Base-by-base conservation (phyloP, 768 basidiomycete genomes). In the Psilocybe azurescens region DNA sequence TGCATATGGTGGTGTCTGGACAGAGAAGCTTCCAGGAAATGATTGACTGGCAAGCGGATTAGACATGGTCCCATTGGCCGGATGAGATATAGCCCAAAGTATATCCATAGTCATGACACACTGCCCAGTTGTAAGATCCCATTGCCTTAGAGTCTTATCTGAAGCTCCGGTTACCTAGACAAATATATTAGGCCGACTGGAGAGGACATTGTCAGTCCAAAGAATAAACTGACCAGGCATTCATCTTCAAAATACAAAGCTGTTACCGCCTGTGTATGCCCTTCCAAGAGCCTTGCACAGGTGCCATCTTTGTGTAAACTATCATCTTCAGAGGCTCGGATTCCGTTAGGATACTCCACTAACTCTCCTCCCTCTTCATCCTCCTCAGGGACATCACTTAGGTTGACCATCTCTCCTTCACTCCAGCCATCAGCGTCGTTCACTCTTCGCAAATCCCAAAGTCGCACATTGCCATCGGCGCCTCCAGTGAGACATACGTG, bases 31-130 rank as follows among this genome's bases (percentile, higher is more conserved):
- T 20, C 85, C 83, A 29, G 86, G 76, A 68, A 89, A 84, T 14
- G 83, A 69, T 62, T 79, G 79, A 61, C 74, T 79, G 8, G 83
- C 74, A 33, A 83, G 61, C 1, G 76, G 74, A 48, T 68, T 73
- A 16, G 80, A 77, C 20, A 83, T 71, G 14, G 74, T 73, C 10
- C 81, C 69, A 28, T 78, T 72, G 41, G 89, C 83, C 2, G 95
- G 89, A 75, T 99, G 97, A 9, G 94, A 95, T 67, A 99, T 97
- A 2, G 97, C 97, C 97, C 97, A 99, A 28, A 99, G 87, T 65
- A 99, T 97, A 75, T 99, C 97, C 97, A 99, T 99, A 24, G 97
- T 97, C 81, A 97, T 90, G 50, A 99, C 90, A 75, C 97, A 99
- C 81, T 99, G 97, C 6, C 97, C 97, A 0, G 97, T 99, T 18